Evolutionary conservation across 257 asterid species (phyloP).

Genomic region (Striga asiatica): DNA sequence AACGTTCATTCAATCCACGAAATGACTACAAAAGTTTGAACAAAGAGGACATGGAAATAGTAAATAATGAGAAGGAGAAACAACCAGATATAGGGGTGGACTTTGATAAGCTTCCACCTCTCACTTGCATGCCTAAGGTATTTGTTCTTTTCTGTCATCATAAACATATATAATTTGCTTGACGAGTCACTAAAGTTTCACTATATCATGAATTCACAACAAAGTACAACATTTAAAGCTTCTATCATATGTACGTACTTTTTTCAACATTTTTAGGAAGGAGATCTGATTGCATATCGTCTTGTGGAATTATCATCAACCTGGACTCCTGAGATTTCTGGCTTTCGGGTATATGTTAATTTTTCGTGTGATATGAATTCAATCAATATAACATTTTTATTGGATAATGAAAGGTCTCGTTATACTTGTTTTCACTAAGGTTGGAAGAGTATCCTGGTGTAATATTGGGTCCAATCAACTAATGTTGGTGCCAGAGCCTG

Average conservation of each 20-base stretch:
- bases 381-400: neutral
- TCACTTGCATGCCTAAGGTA: slow-evolving; percentile 62
- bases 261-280: slow-evolving; percentile 40
- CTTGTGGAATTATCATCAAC: slow-evolving; percentile 75
- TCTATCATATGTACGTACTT: neutral
- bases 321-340: slow-evolving; percentile 88
- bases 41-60: slow-evolving; percentile 25
- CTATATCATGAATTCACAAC: neutral
- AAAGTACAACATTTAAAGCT: neutral
- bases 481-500: slow-evolving; percentile 49
- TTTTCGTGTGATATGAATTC: slow-evolving; percentile 4
- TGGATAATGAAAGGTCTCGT: slow-evolving; percentile 1
- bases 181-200: neutral
- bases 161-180: neutral
- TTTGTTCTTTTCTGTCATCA: slow-evolving; percentile 5
- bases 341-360: slow-evolving; percentile 48
- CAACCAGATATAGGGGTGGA: slow-evolving; percentile 27
- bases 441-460: slow-evolving; percentile 61
- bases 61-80: slow-evolving; percentile 24
- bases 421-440: slow-evolving; percentile 32
- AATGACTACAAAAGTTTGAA: slow-evolving; percentile 26
- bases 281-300: slow-evolving; percentile 76
- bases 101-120: slow-evolving; percentile 67
- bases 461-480: slow-evolving; percentile 34
- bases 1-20: slow-evolving; percentile 31